Percentiles rank a stretch among this genome's conserved stretches.
Evolutionary conservation across 179 eudicot genomes (phyloP).

Genomic region (Silene vulgaris): DNA sequence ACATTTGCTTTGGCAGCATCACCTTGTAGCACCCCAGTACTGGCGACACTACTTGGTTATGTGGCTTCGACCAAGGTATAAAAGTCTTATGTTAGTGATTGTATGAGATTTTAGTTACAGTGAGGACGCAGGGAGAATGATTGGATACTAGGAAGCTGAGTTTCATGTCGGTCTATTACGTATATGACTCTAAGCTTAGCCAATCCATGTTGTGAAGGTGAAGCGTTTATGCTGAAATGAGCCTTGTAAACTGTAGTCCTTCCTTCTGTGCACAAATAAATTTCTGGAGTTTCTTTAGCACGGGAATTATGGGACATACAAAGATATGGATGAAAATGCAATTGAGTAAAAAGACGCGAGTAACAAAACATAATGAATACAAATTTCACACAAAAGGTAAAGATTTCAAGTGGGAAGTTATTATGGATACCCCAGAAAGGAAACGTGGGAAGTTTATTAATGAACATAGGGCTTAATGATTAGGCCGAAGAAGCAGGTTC

Average conservation of each 20-base stretch:
- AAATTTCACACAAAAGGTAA: background rate
- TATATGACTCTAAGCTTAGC: background rate
- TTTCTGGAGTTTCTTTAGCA: background rate
- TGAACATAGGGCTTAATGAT: background rate
- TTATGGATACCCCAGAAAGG: background rate
- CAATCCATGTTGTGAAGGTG: constrained; percentile 1
- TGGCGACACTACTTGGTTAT: constrained; percentile 85
- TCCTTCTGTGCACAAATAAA: background rate
- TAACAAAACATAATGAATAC: background rate
- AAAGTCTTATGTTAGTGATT: background rate
- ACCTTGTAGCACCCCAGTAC: constrained; percentile 97
- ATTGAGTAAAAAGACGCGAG: background rate
- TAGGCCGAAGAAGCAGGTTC: background rate
- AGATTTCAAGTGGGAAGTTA: background rate
- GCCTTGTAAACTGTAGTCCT: background rate
- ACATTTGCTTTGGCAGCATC: constrained; percentile 99
- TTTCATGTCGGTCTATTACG: background rate
- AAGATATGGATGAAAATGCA: background rate
- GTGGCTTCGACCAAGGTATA: constrained; percentile 86
- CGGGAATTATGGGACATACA: background rate
- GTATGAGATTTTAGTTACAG: constrained; percentile 3
- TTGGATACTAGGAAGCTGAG: background rate
- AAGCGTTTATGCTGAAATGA: background rate
- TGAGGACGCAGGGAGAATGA: background rate
- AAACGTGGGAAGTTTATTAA: background rate